These are phyloP conservation scores for Phyllosticta paracitricarpa DNA, from an alignment of 2,329 filamentous ascomycete species.

Conservation along the genomic window DNA sequence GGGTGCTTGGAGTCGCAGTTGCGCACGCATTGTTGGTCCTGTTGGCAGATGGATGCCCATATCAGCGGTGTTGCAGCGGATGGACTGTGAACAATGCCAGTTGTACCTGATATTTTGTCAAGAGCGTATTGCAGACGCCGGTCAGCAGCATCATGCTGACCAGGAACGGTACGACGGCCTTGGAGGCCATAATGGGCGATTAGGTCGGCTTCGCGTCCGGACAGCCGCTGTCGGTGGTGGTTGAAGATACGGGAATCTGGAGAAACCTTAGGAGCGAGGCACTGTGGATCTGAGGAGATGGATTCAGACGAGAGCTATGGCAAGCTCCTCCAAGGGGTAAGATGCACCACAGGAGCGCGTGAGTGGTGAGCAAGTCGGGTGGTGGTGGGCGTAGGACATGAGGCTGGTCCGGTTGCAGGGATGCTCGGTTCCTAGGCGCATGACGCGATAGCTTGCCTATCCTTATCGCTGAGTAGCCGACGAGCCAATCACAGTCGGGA, in stretches of 20 bases:
- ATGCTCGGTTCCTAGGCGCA: neutral
- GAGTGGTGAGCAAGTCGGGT: neutral
- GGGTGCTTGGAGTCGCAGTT: slow-evolving; percentile 69
- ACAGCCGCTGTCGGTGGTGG: neutral
- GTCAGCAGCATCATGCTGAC: slow-evolving; percentile 96
- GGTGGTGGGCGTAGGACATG: neutral
- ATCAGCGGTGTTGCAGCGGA: slow-evolving; percentile 12
- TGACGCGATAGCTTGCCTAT: too few species aligned
- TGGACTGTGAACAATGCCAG: neutral
- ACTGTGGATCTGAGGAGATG: neutral
- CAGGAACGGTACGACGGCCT: slow-evolving; percentile 67
- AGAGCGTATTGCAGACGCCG: slow-evolving; percentile 89
- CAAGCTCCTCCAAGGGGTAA: neutral
- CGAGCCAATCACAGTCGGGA: neutral
- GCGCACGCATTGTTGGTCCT: slow-evolving; percentile 95
- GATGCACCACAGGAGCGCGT: neutral
- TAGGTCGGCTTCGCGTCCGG: neutral
- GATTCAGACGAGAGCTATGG: neutral
- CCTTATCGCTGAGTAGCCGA: neutral
- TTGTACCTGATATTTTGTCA: slow-evolving; percentile 86
- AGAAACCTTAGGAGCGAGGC: neutral
- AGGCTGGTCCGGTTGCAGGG: neutral
- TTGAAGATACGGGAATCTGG: neutral
- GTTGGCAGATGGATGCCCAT: slow-evolving; percentile 11
- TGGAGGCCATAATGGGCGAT: slow-evolving; percentile 53